Evolutionary conservation across 345 rosid species (phyloP).

Genomic region (Hibiscus syriacus): DNA sequence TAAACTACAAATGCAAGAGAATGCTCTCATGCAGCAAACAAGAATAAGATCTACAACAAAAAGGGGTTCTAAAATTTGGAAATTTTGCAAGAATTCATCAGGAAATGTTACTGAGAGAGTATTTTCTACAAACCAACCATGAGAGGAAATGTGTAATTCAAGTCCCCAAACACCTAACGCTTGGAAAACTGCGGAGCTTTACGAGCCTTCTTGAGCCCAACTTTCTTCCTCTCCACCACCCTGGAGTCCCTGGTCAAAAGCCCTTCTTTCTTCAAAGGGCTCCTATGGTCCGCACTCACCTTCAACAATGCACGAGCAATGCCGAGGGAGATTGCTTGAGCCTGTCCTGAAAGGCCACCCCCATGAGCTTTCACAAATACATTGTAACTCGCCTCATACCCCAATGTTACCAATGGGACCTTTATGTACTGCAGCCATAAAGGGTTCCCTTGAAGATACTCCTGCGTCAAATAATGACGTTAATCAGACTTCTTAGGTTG

Average conservation of each 20-base stretch:
- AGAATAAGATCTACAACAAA: not conserved
- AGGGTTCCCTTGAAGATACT: conserved; percentile 96
- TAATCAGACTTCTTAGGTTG: not conserved
- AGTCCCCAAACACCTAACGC: conserved; percentile 35
- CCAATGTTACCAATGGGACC: conserved; percentile 62
- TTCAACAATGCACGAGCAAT: conserved; percentile 83
- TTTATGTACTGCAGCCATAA: conserved; percentile 85
- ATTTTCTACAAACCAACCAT: not conserved
- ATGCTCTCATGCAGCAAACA: not conserved
- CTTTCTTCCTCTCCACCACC: conserved; percentile 90
- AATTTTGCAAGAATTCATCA: not conserved
- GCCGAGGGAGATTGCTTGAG: conserved; percentile 88
- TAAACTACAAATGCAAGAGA: not conserved
- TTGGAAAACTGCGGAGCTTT: conserved; percentile 91
- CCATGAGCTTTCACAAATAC: conserved; percentile 93
- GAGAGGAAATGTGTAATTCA: no score
- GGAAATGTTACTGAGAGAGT: not conserved
- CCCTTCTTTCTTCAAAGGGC: conserved; percentile 70
- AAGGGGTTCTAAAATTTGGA: not conserved
- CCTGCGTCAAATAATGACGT: conserved; percentile 34
- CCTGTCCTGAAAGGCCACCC: conserved; percentile 94
- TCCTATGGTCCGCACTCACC: conserved; percentile 67
- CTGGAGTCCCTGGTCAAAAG: conserved; percentile 84
- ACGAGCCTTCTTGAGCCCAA: conserved; percentile 92
- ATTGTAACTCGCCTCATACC: conserved; percentile 81